Evolutionary conservation across 2,329 filamentous ascomycete genomes (phyloP).

Genomic region (Allantophomopsis lycopodina): DNA sequence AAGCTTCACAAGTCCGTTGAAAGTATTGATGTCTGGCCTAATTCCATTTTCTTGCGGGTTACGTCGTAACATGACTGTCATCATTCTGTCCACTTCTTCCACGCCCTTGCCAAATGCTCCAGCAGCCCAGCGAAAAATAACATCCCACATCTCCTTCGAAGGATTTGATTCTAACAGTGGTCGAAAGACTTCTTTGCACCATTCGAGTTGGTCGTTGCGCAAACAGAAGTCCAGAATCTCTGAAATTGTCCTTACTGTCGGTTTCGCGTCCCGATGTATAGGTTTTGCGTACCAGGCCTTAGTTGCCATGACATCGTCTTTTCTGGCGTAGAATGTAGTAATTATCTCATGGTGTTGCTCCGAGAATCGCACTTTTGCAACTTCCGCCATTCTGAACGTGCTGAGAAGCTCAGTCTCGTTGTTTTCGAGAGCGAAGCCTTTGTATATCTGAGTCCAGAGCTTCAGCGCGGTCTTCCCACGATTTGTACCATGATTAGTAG

Average conservation of each 20-base stretch:
- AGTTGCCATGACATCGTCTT: constrained; percentile 42
- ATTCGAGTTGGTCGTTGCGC: constrained; percentile 42
- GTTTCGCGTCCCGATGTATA: constrained; percentile 15
- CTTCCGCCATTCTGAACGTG: constrained; percentile 37
- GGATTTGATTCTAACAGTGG: constrained; percentile 24
- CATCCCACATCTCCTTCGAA: constrained; percentile 51
- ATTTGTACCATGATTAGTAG: neutral
- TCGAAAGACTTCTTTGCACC: constrained; percentile 48
- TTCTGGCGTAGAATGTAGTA: constrained; percentile 45
- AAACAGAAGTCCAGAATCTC: constrained; percentile 47
- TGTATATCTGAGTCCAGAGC: constrained; percentile 36
- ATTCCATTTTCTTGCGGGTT: constrained; percentile 29
- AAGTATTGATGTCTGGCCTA: constrained; percentile 51
- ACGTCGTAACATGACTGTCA: constrained; percentile 46
- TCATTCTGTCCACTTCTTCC: constrained; percentile 61
- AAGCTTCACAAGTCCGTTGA: constrained; percentile 64
- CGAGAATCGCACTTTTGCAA: constrained; percentile 29
- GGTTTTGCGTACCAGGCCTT: constrained; percentile 54
- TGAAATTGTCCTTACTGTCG: constrained; percentile 17
- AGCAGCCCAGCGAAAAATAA: constrained; percentile 63
- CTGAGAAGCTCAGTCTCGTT: constrained; percentile 41
- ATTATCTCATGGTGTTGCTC: constrained; percentile 37
- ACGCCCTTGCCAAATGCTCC: constrained; percentile 54
- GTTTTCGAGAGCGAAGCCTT: constrained; percentile 47
- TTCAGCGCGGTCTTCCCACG: constrained; percentile 10